Evolutionary conservation across 2,329 filamentous ascomycete genomes (phyloP).

Genomic region (Sporothrix brasiliensis): DNA sequence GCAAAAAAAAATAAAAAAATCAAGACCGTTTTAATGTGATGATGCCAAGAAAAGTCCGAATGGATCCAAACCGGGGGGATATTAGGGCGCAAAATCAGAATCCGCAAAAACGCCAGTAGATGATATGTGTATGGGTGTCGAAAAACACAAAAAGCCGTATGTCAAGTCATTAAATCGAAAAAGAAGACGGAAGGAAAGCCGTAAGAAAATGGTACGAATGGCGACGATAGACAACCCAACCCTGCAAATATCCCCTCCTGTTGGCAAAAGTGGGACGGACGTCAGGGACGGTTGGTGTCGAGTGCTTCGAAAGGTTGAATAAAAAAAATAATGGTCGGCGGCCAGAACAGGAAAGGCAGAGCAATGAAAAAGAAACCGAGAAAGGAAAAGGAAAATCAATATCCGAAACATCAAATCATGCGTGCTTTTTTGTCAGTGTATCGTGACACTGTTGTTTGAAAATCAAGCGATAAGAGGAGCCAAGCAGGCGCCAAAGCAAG

Average conservation of each 20-base stretch:
- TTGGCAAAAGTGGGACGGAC: not conserved
- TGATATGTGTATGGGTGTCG: constrained; percentile 19
- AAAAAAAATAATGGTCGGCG: constrained; percentile 27
- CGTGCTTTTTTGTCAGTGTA: constrained; percentile 15
- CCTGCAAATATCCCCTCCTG: not conserved
- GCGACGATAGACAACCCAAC: not conserved
- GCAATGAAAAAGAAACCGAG: constrained; percentile 12
- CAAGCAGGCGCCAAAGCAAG: too few relatives aligned
- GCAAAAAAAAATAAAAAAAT: constrained; percentile 23
- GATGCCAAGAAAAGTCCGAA: constrained; percentile 27
- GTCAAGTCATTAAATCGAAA: constrained; percentile 29
- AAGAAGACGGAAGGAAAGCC: not conserved
- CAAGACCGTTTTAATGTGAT: constrained; percentile 26
- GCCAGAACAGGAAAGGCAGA: constrained; percentile 24
- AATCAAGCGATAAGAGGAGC: not conserved
- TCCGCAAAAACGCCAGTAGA: constrained; percentile 26
- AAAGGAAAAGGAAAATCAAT: constrained; percentile 20
- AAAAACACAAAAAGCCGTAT: constrained; percentile 15
- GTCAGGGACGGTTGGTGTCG: not conserved
- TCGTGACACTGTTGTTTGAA: not conserved
- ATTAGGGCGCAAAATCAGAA: constrained; percentile 17
- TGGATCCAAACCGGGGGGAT: constrained; percentile 27
- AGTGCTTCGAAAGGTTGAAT: constrained; percentile 9
- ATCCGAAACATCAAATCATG: constrained; percentile 17
- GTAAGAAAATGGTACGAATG: not conserved